Percentiles rank a stretch among this genome's conserved stretches.
These are phyloP conservation scores for Cercospora sesami DNA, from an alignment of 2,329 filamentous ascomycete genomes.

Conservation along the genomic window DNA sequence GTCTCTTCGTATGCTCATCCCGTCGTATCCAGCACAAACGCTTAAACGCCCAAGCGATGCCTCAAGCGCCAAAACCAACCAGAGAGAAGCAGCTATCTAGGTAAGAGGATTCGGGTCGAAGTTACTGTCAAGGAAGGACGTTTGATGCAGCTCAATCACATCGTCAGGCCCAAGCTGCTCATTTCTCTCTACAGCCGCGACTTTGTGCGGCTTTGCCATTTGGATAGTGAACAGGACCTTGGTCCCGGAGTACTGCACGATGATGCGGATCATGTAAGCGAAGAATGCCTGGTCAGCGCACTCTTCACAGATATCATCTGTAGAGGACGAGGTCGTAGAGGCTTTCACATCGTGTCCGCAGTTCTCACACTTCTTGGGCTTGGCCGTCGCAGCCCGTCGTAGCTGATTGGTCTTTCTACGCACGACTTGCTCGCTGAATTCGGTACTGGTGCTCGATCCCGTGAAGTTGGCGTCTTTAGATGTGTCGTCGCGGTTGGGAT, in stretches of 20 bases:
- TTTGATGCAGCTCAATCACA: neutral
- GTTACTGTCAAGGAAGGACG: neutral
- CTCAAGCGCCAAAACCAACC: neutral
- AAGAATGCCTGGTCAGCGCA: neutral
- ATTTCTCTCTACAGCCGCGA: neutral
- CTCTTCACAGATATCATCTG: neutral
- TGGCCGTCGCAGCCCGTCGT: neutral
- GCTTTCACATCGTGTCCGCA: neutral
- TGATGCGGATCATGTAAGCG: neutral
- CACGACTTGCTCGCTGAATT: too few relatives aligned
- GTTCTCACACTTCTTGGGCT: neutral
- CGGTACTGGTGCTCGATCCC: too few relatives aligned
- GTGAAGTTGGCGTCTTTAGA: too few relatives aligned
- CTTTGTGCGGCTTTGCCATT: neutral
- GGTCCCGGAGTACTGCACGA: neutral
- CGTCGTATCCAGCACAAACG: too few relatives aligned
- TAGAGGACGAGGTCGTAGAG: too few relatives aligned
- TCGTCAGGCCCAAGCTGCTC: neutral
- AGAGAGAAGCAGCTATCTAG: neutral
- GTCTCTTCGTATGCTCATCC: too few relatives aligned
- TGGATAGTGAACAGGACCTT: neutral
- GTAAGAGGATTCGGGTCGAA: constrained; percentile 11
- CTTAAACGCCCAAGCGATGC: too few relatives aligned
- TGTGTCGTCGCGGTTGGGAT: neutral
- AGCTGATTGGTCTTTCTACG: neutral